Base-by-base conservation (phyloP, 192 early-diverging fungal genomes). In the Endogone sp. region DNA sequence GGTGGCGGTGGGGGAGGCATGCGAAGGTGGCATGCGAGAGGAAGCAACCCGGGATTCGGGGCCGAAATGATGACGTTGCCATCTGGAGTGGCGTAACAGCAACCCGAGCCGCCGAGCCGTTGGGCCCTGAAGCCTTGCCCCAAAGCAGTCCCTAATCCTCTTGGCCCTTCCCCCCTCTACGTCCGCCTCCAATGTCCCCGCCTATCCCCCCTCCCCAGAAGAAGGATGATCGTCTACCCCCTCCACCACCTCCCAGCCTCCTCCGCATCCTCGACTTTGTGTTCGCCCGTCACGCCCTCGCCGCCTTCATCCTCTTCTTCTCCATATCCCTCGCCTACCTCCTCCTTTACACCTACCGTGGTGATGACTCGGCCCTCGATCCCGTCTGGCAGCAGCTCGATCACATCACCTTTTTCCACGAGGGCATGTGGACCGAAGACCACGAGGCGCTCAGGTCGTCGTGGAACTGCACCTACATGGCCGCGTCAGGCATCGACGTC, bases 281-380 rank as follows among this genome's bases (percentile, higher is more conserved):
- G 10, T 10, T 26, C 10, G 59, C 24, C 6, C 22, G 59, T 26
- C 59, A 60, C 21, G 27, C 21, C 22, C 27, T 60, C 22, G 22
- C 59, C 10, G 22, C 24, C 59, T 60, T 60, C 59, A 60, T 28
- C 59, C 22, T 60, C 24, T 60, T 60, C 59, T 23, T 60, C 22
- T 6, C 22, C 24, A 28, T 60, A 8, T 16, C 59, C 59, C 27
- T 60, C 59, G 59, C 59, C 59, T 60, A 60, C 27, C 22, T 60
- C 27, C 9, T 60, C 8, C 24, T 60, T 21, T 60, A 60, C 59
- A 26, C 59, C 22, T 60, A 26, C 21, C 59, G 27, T 22, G 59
- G 22, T 21, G 59, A 60, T 10, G 59, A 60, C 24, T 0, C 22
- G 6, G 59, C 10, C 2, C 24, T 60, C 24, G 59, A 60, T 60